These are phyloP conservation scores for Cyamopsis tetragonoloba DNA, from an alignment of 306 rosid genomes.

Conservation along the genomic window DNA sequence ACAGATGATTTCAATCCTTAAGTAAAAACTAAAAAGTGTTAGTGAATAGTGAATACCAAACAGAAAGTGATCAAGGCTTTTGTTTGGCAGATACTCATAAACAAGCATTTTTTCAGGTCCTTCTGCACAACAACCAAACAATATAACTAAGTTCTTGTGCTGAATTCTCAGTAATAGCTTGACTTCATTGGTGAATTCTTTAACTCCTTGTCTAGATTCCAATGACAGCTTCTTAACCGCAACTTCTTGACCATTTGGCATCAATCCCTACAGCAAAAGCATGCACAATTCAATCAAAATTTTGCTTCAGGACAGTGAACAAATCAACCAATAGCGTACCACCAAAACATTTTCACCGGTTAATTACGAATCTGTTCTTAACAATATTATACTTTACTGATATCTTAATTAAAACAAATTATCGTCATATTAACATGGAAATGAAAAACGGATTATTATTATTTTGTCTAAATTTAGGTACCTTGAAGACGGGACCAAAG, in stretches of 20 bases:
- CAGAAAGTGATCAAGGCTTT: conserved; percentile 76
- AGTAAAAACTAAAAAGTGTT: too few species aligned
- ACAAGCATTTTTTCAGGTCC: conserved; percentile 97
- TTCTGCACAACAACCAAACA: conserved; percentile 82
- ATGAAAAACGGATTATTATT: background rate
- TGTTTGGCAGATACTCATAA: conserved; percentile 81
- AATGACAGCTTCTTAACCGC: conserved; percentile 82
- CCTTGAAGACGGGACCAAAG: conserved; percentile 93
- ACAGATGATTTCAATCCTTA: too few species aligned
- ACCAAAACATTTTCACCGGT: background rate
- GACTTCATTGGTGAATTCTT: conserved; percentile 84
- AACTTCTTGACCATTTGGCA: conserved; percentile 88
- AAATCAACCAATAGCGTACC: background rate
- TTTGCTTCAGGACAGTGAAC: background rate
- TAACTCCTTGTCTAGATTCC: conserved; percentile 75
- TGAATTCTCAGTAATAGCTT: conserved; percentile 66
- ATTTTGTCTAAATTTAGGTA: too few species aligned
- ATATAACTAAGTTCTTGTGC: conserved; percentile 73
- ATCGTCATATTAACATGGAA: too few species aligned
- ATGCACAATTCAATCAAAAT: conserved; percentile 3
- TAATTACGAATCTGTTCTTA: too few species aligned
- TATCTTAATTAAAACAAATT: too few species aligned
- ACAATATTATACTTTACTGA: too few species aligned
- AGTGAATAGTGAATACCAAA: too few species aligned
- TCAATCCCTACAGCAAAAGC: conserved; percentile 60